Percentiles rank a stretch among this genome's conserved stretches.
Conservation (phyloP, 768 basidiomycete genomes). For the Termitomyces sp. region DNA sequence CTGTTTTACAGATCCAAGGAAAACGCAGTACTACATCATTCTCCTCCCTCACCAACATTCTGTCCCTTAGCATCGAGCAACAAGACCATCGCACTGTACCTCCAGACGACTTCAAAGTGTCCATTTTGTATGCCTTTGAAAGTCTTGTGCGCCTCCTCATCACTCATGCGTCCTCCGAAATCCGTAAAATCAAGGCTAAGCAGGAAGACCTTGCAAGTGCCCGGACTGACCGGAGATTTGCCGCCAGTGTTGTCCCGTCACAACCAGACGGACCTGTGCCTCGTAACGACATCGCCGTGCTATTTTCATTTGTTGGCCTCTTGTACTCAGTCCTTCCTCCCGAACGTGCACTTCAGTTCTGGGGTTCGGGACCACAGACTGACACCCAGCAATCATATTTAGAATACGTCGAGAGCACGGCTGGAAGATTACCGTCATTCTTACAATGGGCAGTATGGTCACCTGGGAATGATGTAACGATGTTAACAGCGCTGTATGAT, state of each 20-base stretch:
- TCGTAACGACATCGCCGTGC: constrained; percentile 79
- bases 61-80: constrained; percentile 32
- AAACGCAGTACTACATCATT: constrained; percentile 29
- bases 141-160: constrained; percentile 65
- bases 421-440: constrained; percentile 66
- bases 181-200: constrained; percentile 81
- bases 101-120: constrained; percentile 46
- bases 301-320: constrained; percentile 80
- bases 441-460: constrained; percentile 90
- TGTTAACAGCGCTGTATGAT: constrained; percentile 80
- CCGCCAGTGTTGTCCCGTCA: constrained; percentile 29
- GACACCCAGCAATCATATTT: constrained; percentile 46
- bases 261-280: constrained; percentile 42
- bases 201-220: constrained; percentile 83
- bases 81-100: constrained; percentile 42
- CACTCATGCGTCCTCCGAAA: constrained; percentile 73
- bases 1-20: constrained; percentile 52
- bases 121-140: constrained; percentile 63
- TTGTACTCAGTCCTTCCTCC: constrained; percentile 70
- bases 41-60: constrained; percentile 28
- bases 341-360: constrained; percentile 81
- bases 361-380: constrained; percentile 57
- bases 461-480: constrained; percentile 62
- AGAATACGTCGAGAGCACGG: constrained; percentile 55
- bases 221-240: constrained; percentile 57